Percentiles rank a stretch among this genome's conserved stretches.
Conservation (phyloP, 257 asterid species). For the Sherardia arvensis region DNA sequence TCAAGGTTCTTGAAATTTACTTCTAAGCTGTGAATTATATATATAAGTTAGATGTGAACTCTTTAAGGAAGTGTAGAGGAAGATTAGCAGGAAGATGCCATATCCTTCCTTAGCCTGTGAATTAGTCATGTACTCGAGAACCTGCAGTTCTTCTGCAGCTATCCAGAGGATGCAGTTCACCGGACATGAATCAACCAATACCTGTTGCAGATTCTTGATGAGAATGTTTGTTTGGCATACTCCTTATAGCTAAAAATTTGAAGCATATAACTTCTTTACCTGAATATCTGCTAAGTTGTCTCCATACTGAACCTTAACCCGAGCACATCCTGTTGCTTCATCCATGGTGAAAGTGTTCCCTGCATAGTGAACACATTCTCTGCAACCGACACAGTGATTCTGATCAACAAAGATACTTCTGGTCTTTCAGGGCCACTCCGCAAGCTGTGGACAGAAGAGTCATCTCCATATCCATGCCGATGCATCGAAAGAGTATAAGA, state of each 20-base stretch:
- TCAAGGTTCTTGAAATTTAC: slow-evolving; percentile 11
- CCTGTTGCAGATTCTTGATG: slow-evolving; percentile 20
- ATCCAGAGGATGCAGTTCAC: slow-evolving; percentile 67
- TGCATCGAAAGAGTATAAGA: not conserved
- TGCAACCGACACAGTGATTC: slow-evolving; percentile 58
- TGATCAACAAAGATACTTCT: slow-evolving; percentile 47
- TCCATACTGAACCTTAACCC: slow-evolving; percentile 46
- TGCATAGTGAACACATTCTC: slow-evolving; percentile 51
- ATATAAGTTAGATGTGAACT: slow-evolving; percentile 4
- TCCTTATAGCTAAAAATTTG: not conserved
- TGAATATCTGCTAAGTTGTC: slow-evolving; percentile 31
- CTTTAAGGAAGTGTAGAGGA: not conserved
- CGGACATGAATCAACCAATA: slow-evolving; percentile 49
- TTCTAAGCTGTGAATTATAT: slow-evolving; percentile 5
- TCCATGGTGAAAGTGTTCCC: slow-evolving; percentile 51
- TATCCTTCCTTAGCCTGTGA: slow-evolving; percentile 44
- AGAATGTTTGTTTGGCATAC: not conserved
- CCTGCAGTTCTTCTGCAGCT: slow-evolving; percentile 35
- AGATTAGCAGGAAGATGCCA: slow-evolving; percentile 24
- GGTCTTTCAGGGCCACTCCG: slow-evolving; percentile 49
- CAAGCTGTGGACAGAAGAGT: slow-evolving; percentile 18
- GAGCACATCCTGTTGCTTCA: slow-evolving; percentile 47
- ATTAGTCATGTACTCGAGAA: slow-evolving; percentile 35
- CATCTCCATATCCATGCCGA: slow-evolving; percentile 9
- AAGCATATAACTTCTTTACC: slow-evolving; percentile 17